Percentiles rank a stretch among this genome's conserved stretches.
These are phyloP conservation scores for Gastrodia elata DNA, from an alignment of 106 monocot species.

Conservation along the genomic window DNA sequence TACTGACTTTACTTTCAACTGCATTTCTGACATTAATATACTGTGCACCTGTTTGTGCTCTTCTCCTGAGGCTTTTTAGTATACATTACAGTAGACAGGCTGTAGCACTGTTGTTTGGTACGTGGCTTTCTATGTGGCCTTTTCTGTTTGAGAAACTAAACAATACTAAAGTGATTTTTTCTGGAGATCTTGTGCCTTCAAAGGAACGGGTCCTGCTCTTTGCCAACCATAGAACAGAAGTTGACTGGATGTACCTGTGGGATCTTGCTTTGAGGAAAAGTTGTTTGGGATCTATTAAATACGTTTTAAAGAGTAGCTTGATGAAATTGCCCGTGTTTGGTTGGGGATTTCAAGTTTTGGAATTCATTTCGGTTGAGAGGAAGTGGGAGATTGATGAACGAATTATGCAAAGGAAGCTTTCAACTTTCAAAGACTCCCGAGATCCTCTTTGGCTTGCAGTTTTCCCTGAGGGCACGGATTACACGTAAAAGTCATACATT, in stretches of 20 bases:
- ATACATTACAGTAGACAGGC: constrained; percentile 57
- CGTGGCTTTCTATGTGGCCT: constrained; percentile 87
- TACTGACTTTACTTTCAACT: constrained; percentile 51
- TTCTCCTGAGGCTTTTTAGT: constrained; percentile 58
- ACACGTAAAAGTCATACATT: constrained; percentile 48
- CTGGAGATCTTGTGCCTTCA: constrained; percentile 53
- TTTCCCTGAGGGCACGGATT: constrained; percentile 98
- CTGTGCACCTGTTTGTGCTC: constrained; percentile 48
- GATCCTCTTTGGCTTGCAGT: constrained; percentile 93
- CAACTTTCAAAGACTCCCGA: constrained; percentile 44
- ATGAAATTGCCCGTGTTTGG: constrained; percentile 92
- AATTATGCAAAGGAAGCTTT: constrained; percentile 49
- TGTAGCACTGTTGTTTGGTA: constrained; percentile 60
- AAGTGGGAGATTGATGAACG: constrained; percentile 87
- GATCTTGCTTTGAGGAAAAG: constrained; percentile 88
- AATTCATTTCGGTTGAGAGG: constrained; percentile 92
- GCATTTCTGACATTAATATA: constrained; percentile 75
- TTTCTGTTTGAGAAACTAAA: constrained; percentile 94
- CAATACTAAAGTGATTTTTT: constrained; percentile 77
- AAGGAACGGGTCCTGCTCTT: constrained; percentile 59
- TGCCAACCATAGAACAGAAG: constrained; percentile 95
- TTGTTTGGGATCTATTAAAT: constrained; percentile 67
- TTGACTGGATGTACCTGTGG: constrained; percentile 99
- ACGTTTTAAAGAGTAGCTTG: constrained; percentile 85
- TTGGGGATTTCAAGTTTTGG: constrained; percentile 91